These are phyloP conservation scores for Rhizophagus clarus DNA, from an alignment of 192 early-diverging fungal genomes.

Conservation along the genomic window DNA sequence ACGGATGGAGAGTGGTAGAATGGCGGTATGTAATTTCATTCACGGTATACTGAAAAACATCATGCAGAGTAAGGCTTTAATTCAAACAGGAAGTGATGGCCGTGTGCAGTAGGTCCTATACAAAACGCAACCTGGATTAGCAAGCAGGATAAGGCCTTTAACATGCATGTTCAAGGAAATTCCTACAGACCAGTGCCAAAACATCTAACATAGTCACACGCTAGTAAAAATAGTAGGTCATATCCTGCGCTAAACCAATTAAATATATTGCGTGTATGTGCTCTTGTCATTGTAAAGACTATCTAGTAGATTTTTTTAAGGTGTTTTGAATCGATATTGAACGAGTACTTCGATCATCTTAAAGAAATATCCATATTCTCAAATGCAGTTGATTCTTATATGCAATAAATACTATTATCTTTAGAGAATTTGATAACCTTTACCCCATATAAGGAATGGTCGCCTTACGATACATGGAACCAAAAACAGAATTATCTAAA, in stretches of 20 bases:
- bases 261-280: no score
- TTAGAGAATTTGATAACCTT: no score
- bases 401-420: no score
- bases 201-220: slow-evolving; percentile 9
- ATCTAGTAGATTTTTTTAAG: no score
- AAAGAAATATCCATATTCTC: no score
- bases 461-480: slow-evolving; percentile 25
- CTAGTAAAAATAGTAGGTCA: neutral
- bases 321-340: slow-evolving; percentile 27
- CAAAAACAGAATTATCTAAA: slow-evolving; percentile 27
- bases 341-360: slow-evolving; percentile 29
- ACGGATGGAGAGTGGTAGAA: no score
- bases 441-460: slow-evolving; percentile 27
- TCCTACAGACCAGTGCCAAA: slow-evolving; percentile 11
- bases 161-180: slow-evolving; percentile 17
- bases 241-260: neutral
- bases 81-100: slow-evolving; percentile 22
- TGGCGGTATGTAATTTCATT: no score
- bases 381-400: no score
- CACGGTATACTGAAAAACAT: slow-evolving; percentile 16
- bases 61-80: slow-evolving; percentile 15
- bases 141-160: slow-evolving; percentile 22
- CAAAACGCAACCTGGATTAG: slow-evolving; percentile 19
- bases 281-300: no score
- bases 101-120: slow-evolving; percentile 18